Evolutionary conservation across 169 alveolate genomes (phyloP).

Genomic region (Cryptosporidium canis): DNA sequence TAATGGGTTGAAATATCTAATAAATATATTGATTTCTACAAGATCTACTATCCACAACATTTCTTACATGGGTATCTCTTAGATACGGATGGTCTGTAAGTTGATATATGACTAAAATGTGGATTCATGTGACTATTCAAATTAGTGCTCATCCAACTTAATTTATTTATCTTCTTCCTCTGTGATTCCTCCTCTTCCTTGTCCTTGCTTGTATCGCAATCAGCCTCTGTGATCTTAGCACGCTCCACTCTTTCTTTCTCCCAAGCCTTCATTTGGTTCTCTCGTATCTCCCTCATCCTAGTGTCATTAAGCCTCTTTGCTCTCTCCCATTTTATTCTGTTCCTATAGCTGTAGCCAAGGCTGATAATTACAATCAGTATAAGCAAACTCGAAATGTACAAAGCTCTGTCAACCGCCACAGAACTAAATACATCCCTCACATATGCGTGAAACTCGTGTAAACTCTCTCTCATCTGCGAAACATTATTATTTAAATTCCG

Average conservation of each 20-base stretch:
- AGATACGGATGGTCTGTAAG: constrained; percentile 62
- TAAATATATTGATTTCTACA: background rate
- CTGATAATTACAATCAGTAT: background rate
- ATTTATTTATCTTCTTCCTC: background rate
- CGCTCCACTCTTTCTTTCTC: constrained; percentile 40
- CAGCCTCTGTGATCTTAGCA: background rate
- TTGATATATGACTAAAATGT: constrained; percentile 48
- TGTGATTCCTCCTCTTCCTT: background rate
- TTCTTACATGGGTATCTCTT: constrained; percentile 55
- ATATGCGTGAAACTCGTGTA: background rate
- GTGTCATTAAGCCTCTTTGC: constrained; percentile 4
- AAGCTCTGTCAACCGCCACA: background rate
- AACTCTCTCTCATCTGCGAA: background rate
- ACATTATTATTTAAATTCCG: background rate
- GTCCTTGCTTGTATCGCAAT: background rate
- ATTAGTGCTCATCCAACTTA: constrained; percentile 3
- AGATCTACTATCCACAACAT: constrained; percentile 33
- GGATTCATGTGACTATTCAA: constrained; percentile 42
- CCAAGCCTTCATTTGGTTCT: constrained; percentile 43
- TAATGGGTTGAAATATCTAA: background rate
- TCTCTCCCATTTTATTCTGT: background rate
- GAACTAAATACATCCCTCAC: background rate
- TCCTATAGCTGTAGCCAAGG: background rate
- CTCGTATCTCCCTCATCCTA: constrained; percentile 52
- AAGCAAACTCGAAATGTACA: background rate